Conservation (phyloP, 768 basidiomycete genomes). For the Roridomyces roridus region DNA sequence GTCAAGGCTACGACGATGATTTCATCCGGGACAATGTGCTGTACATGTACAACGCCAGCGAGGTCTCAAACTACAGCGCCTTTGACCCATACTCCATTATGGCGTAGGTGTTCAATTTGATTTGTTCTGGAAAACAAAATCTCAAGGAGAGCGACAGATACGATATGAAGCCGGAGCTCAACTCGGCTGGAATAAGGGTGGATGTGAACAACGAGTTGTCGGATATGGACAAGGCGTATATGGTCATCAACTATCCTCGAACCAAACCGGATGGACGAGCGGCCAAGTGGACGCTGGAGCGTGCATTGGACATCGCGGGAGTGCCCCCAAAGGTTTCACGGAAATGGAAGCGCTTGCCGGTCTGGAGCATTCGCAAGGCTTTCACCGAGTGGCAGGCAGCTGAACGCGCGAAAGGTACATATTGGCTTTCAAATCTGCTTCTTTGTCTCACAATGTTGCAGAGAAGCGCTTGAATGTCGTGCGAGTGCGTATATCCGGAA, state of each 20-base stretch:
- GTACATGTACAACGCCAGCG: constrained; percentile 19
- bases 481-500: too few relatives aligned
- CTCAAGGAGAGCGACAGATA: too few relatives aligned
- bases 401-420: too few relatives aligned
- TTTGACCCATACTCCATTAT: constrained; percentile 26
- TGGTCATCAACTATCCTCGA: constrained; percentile 23
- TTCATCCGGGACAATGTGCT: constrained; percentile 16
- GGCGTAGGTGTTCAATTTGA: constrained; percentile 20
- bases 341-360: too few relatives aligned
- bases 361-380: too few relatives aligned
- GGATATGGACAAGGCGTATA: constrained; percentile 20
- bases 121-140: too few relatives aligned
- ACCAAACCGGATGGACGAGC: not conserved
- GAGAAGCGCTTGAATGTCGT: too few relatives aligned
- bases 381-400: too few relatives aligned
- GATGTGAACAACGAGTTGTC: constrained; percentile 18
- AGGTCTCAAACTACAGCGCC: constrained; percentile 24
- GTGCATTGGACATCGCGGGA: constrained; percentile 18
- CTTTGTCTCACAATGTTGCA: too few relatives aligned
- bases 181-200: too few relatives aligned
- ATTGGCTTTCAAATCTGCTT: too few relatives aligned
- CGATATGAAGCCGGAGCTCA: constrained; percentile 12
- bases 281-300: constrained; percentile 8
- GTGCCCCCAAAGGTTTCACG: too few relatives aligned
- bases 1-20: constrained; percentile 11